Conservation (phyloP, 257 asterid species). For the Scutellaria minor region DNA sequence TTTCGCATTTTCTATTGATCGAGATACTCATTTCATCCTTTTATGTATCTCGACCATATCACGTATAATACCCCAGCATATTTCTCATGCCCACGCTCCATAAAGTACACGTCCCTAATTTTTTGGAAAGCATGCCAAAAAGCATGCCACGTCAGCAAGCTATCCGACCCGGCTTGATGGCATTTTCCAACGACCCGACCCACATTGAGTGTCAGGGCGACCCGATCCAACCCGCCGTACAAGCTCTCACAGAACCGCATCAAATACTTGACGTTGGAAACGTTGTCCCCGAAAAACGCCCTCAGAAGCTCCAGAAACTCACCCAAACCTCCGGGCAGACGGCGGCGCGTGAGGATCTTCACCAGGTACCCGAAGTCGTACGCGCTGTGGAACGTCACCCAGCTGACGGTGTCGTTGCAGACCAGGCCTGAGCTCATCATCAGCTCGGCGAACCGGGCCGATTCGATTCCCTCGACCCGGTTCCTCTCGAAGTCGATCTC, state of each 20-base stretch:
- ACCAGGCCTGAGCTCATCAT: conserved; percentile 57
- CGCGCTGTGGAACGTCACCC: conserved; percentile 65
- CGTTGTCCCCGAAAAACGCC: conserved; percentile 47
- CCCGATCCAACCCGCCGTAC: conserved; percentile 56
- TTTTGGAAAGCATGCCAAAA: conserved; percentile 58
- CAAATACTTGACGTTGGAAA: conserved; percentile 52
- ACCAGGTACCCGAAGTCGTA: conserved; percentile 62
- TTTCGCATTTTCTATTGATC: too few relatives aligned
- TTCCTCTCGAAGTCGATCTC: conserved; percentile 58
- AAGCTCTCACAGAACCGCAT: conserved; percentile 47
- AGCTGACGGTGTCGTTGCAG: conserved; percentile 51
- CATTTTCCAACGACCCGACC: conserved; percentile 52
- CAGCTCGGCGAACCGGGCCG: conserved; percentile 53
- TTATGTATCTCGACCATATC: too few relatives aligned
- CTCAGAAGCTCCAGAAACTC: conserved; percentile 39
- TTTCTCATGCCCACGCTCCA: conserved; percentile 39
- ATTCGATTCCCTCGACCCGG: conserved; percentile 43
- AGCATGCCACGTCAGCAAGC: conserved; percentile 66
- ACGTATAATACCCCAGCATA: conserved; percentile 56
- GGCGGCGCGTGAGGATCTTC: conserved; percentile 55
- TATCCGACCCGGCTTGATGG: conserved; percentile 69
- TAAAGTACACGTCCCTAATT: conserved; percentile 50
- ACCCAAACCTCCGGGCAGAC: conserved; percentile 37
- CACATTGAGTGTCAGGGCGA: conserved; percentile 43
- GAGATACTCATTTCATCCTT: too few relatives aligned